These are phyloP conservation scores for Tulasnella calospora DNA, from an alignment of 768 basidiomycete species.

Conservation along the genomic window DNA sequence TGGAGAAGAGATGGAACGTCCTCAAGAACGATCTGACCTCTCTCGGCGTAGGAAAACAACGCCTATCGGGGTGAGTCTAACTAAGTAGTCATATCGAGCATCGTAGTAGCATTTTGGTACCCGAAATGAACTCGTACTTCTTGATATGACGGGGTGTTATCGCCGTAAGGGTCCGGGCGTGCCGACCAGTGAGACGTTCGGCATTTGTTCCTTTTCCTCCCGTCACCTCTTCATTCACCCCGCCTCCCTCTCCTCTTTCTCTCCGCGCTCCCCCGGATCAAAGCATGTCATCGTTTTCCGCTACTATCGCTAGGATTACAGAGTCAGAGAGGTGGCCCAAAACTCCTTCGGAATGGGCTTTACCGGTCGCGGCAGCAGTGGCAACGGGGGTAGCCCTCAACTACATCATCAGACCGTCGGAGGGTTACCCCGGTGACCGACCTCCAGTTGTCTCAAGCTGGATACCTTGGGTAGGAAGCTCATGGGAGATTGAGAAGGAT, in stretches of 20 bases:
- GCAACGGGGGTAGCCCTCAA: neutral
- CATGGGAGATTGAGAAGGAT: slow-evolving; percentile 16
- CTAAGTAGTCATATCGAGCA: neutral
- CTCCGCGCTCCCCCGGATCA: neutral
- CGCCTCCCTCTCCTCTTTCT: neutral
- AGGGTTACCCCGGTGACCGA: neutral
- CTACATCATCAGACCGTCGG: neutral
- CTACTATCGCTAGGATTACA: slow-evolving; percentile 14
- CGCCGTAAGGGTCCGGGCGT: neutral
- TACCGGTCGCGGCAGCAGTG: slow-evolving; percentile 10
- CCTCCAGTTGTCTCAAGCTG: slow-evolving; percentile 18
- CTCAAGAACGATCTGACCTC: neutral
- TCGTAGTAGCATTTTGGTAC: neutral
- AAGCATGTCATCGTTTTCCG: neutral
- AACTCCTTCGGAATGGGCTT: neutral
- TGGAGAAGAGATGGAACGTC: neutral
- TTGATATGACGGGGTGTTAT: neutral
- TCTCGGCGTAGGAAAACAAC: neutral
- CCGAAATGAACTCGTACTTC: neutral
- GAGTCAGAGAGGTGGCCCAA: slow-evolving; percentile 17
- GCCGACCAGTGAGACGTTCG: neutral
- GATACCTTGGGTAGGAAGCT: slow-evolving; percentile 20
- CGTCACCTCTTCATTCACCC: neutral
- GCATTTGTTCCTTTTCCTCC: slow-evolving; percentile 3
- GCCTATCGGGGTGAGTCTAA: neutral